Conservation (phyloP, 768 basidiomycete genomes). For the Lepiota brunneoincarnata region DNA sequence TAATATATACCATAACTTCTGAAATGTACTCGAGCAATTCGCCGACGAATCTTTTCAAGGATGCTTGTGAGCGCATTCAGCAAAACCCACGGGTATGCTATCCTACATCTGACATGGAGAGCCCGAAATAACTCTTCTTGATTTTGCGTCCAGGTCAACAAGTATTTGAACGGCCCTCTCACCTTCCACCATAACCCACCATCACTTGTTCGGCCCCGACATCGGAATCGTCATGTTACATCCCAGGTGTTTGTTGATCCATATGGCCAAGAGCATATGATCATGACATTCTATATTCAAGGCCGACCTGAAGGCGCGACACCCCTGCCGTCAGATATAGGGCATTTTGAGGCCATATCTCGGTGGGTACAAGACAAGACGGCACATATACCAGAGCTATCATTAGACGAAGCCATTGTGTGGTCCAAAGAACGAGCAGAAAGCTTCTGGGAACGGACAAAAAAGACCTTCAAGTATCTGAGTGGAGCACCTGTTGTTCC, state of each 20-base stretch:
- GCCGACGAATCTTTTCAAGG: slow-evolving; percentile 75
- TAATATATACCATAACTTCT: slow-evolving; percentile 76
- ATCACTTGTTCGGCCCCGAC: slow-evolving; percentile 69
- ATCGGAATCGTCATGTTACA: slow-evolving; percentile 78
- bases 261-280: slow-evolving; percentile 77
- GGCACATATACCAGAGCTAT: slow-evolving; percentile 44
- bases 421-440: slow-evolving; percentile 43
- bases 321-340: slow-evolving; percentile 31
- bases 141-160: slow-evolving; percentile 52
- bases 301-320: slow-evolving; percentile 45
- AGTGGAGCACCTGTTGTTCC: slow-evolving; percentile 55
- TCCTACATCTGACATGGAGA: background rate
- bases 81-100: slow-evolving; percentile 39
- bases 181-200: slow-evolving; percentile 83
- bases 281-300: slow-evolving; percentile 80
- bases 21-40: slow-evolving; percentile 89
- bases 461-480: slow-evolving; percentile 67
- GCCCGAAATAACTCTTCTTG: background rate
- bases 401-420: slow-evolving; percentile 50
- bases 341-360: slow-evolving; percentile 41
- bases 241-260: slow-evolving; percentile 76
- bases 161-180: slow-evolving; percentile 65
- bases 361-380: slow-evolving; percentile 42
- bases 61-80: slow-evolving; percentile 53
- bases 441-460: slow-evolving; percentile 45